Evolutionary conservation across 2,329 filamentous ascomycete genomes (phyloP), one percentile per base, ranked within the genome.

Genomic region (Tolypocladium tundrense): DNA sequence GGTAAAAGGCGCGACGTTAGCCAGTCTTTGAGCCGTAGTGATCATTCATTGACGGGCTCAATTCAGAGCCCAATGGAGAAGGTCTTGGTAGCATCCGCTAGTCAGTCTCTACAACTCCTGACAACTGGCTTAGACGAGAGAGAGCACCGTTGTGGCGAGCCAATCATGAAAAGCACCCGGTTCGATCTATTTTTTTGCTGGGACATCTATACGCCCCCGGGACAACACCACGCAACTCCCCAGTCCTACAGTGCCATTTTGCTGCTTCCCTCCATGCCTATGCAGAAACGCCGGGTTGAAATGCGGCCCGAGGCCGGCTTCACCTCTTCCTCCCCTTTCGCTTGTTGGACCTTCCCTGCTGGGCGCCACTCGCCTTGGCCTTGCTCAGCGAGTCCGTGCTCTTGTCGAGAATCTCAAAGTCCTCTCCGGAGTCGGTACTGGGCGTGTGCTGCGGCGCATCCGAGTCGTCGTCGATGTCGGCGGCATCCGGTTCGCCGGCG

Each of bases 401-500:
- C 73, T 84, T 84, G 67, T 85, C 82, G 11, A 87, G 72, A 48
- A 86, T 70, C 73, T 87, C 84, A 70, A 84, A 87, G 68, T 85
- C 81, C 56, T 82, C 83, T 58, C 75, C 78, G 1, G 82, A 84
- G 66, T 81, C 83, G 27, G 79, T 82, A 68, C 77, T 81, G 27
- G 81, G 76, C 37, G 81, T 81, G 59, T 72, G 72, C 70, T 82
- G 76, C 48, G 77, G 71, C 5, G 70, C 73, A 60, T 82, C 81
- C 16, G 76, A 79, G 52, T 78, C 77, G 31, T 77, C 75, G 41
- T 76, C 75, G 19, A 71, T 72, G 10, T 71, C 72, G 2, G 72
- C 72, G 3, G 72, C 69, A 10, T 75, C 74, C 5, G 73, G 68
- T 21, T 74, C 71, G 2, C 70, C 65, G 11, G 69, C 66, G 1